Percentiles rank a stretch among this genome's conserved stretches.
Evolutionary conservation across 768 basidiomycete genomes (phyloP).

Genomic region (Kwoniella sp.): DNA sequence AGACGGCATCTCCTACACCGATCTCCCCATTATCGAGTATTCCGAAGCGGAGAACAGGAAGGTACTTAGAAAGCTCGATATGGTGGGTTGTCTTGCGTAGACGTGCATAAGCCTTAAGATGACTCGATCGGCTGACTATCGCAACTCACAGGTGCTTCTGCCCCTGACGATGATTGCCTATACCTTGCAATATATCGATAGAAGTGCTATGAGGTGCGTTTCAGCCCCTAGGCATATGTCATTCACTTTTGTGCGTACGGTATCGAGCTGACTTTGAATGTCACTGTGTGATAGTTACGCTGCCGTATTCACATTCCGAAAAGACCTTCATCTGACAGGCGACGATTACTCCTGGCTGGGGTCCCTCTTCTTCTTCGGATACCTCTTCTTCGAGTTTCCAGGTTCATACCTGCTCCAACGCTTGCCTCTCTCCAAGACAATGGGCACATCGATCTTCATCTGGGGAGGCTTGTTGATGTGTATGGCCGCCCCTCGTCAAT

Average conservation of each 20-base stretch:
- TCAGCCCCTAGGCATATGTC: background rate
- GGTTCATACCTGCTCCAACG: constrained; percentile 37
- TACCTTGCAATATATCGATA: constrained; percentile 40
- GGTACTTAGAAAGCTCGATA: constrained; percentile 37
- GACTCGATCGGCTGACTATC: background rate
- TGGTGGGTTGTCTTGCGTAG: constrained; percentile 22
- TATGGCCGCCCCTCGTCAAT: constrained; percentile 32
- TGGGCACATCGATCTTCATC: constrained; percentile 37
- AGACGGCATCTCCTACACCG: constrained; percentile 24
- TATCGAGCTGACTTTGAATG: too few species aligned
- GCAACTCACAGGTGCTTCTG: constrained; percentile 20
- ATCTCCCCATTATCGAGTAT: constrained; percentile 26
- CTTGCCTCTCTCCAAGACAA: constrained; percentile 28
- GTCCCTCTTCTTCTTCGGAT: constrained; percentile 38
- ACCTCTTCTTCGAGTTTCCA: constrained; percentile 42
- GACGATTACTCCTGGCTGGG: constrained; percentile 39
- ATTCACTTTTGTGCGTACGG: background rate
- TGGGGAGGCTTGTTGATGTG: constrained; percentile 40
- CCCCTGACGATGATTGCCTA: constrained; percentile 40
- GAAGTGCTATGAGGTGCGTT: constrained; percentile 38
- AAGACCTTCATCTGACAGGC: constrained; percentile 31
- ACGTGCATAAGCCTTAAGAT: background rate
- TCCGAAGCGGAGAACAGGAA: constrained; percentile 26
- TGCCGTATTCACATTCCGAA: constrained; percentile 39
- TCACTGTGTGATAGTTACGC: constrained; percentile 35